phyloP scores from a whole-genome alignment of 345 rosid genomes.

The Punica granatum region DNA sequence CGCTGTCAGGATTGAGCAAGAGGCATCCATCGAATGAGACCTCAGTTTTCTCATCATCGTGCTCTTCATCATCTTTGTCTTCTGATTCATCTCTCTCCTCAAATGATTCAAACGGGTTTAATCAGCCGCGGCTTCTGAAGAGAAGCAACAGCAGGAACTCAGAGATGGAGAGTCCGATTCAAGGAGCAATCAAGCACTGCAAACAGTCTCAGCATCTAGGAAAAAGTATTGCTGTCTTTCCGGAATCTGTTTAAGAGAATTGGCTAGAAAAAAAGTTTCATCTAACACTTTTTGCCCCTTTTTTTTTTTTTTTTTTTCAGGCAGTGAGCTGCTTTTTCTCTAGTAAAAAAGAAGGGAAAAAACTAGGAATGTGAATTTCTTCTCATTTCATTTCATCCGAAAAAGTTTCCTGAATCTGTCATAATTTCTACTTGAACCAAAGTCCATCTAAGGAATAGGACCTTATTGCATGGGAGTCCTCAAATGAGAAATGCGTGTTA shows the following conservation, averaged over 20 bases:
- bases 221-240: neutral
- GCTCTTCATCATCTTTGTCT: conserved; percentile 6
- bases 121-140: conserved; percentile 5
- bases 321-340: neutral
- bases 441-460: neutral
- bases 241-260: neutral
- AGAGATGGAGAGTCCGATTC: conserved; percentile 69
- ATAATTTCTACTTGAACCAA: neutral
- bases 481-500: neutral
- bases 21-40: conserved; percentile 32
- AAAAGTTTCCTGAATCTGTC: neutral
- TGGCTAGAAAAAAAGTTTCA: neutral
- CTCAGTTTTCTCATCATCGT: conserved; percentile 23
- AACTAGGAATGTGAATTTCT: neutral
- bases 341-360: neutral
- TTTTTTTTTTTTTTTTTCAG: neutral
- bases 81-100: conserved; percentile 4
- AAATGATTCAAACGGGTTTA: conserved; percentile 2
- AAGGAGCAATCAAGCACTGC: conserved; percentile 93
- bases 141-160: conserved; percentile 17
- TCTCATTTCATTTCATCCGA: neutral
- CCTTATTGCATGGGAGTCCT: neutral
- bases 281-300: neutral
- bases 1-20: conserved; percentile 51
- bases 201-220: conserved; percentile 29